Evolutionary conservation across 768 basidiomycete species (phyloP), one percentile per base, ranked within the genome.

Genomic region (Suillus brevipes): DNA sequence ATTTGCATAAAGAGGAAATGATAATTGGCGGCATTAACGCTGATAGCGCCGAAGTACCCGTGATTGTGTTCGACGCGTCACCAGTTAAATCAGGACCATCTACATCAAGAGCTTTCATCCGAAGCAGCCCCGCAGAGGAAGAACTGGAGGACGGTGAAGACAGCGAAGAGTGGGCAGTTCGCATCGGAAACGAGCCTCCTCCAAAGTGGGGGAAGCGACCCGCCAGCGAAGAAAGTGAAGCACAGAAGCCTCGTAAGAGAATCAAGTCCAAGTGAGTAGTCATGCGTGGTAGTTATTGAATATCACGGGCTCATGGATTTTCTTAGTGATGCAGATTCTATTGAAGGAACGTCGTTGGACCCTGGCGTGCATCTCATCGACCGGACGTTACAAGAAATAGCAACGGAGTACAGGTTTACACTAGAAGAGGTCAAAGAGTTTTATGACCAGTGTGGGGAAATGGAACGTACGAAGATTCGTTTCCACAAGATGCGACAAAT

Each of bases 341-440:
- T 42, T 38, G 60, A 16, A 49, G 63, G 25, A 42, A 45, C 9
- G 20, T 6, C 28, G 16, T 42, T 31, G 23, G 58, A 59, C 20
- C 2, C 16, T 47, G 16, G 56, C 49, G 74, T 90, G 55, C 89
- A 91, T 72, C 84, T 89, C 53, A 82, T 92, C 36, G 89, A 92
- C 68, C 85, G 85, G 69, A 82, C 79, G 13, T 83, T 94, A 45
- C 75, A 77, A 37, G 85, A 88, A 37, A 92, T 94, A 68, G 90
- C 91, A 8, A 79, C 75, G 42, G 86, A 90, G 43, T 89, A 80
- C 69, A 81, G 87, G 59, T 94, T 94, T 73, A 90, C 90, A 1
- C 73, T 86, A 1, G 87, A 88, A 67, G 92, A 94, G 75, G 91
- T 94, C 16, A 84, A 89, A 71, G 90, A 89, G 70, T 91, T 86